Conservation (phyloP, 2,329 filamentous ascomycete genomes). For the Scedosporium dehoogii region DNA sequence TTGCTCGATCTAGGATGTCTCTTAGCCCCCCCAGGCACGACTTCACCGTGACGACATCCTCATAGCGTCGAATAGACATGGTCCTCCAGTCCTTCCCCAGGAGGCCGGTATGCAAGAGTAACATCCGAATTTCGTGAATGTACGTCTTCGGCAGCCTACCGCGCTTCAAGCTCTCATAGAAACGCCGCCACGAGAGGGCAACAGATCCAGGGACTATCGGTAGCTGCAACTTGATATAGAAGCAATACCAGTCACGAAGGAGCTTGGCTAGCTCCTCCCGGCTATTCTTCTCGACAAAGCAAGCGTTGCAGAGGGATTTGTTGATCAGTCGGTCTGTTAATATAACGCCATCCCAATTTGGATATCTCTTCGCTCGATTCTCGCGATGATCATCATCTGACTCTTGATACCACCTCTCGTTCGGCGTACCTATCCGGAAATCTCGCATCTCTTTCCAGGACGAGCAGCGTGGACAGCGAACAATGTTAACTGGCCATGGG, state of each 20-base stretch:
- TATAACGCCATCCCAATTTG: background rate
- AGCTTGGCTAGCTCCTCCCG: background rate
- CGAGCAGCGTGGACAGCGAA: conserved; percentile 3
- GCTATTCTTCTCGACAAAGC: background rate
- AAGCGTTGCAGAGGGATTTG: background rate
- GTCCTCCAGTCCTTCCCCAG: too few relatives aligned
- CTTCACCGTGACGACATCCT: background rate
- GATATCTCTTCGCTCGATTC: too few relatives aligned
- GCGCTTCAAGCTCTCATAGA: too few relatives aligned
- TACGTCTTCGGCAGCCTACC: too few relatives aligned
- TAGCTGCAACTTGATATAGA: background rate
- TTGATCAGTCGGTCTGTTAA: background rate
- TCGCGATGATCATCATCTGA: too few relatives aligned
- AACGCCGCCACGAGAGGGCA: too few relatives aligned
- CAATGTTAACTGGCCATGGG: background rate
- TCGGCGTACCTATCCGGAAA: background rate
- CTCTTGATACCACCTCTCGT: too few relatives aligned
- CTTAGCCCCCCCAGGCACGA: background rate
- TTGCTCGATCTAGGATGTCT: background rate
- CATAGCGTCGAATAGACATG: too few relatives aligned
- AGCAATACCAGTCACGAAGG: background rate
- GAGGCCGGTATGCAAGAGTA: too few relatives aligned
- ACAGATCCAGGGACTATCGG: too few relatives aligned
- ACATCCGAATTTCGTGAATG: too few relatives aligned
- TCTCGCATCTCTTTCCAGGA: conserved; percentile 3